Base-by-base conservation (phyloP, 768 basidiomycete genomes). In the Gyrodon lividus region DNA sequence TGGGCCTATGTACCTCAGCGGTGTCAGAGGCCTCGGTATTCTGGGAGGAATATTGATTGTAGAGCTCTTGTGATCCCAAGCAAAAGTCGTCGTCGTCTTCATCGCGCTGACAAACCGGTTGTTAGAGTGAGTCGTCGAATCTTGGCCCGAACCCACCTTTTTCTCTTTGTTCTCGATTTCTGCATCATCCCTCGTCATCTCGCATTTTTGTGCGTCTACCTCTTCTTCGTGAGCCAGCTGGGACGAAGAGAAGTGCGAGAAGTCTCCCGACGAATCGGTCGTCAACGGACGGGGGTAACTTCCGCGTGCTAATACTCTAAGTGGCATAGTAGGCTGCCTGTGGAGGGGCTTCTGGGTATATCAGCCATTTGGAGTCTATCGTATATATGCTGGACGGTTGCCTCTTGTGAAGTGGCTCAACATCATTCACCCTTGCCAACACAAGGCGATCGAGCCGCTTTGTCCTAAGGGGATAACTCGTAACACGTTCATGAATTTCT, bases 151-250 rank as follows among this genome's bases (percentile, higher is more conserved):
- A 14, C 33, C 20, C 33, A 51, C 54, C 41, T 51, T 55, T 20
- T 37, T 34, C 19, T 55, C 39, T 39, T 26, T 24, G 19, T 22
- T 55, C 41, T 48, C 42, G 12, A 58, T 55, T 16, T 28, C 35
- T 26, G 26, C 23, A 24, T 55, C 42, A 24, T 58, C 50, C 37
- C 44, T 51, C 19, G 19, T 22, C 22, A 33, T 51, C 26, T 52
- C 52, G 19, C 23, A n/a, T 23, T 28, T 48, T 30, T 44, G 43
- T 38, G 41, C 44, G 9, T 34, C 33, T 10, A 37, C 31, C 22
- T 55, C 54, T 16, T 55, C 54, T 40, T 51, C 54, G 23, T 51
- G 50, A 28, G 54, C 49, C 24, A 58, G 43, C 33, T 45, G 54
- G 31, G 54, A 56, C 4, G 54, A 58, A 13, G 50, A 46, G 22